phyloP scores from a whole-genome alignment of 306 rosid genomes.

The Lathyrus oleraceus region DNA sequence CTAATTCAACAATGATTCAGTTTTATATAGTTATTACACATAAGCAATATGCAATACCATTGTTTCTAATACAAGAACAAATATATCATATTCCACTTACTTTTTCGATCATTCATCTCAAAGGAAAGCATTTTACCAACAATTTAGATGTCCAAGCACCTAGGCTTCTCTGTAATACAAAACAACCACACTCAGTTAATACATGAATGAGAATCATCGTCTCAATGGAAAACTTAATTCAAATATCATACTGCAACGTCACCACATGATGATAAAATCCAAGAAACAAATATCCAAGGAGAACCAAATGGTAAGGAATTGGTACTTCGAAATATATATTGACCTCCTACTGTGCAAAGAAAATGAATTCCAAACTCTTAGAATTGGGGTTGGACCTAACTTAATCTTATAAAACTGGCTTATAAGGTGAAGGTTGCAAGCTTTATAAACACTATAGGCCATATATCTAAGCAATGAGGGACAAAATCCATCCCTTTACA shows the following conservation, averaged over 20 bases:
- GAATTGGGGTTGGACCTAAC: too few species aligned
- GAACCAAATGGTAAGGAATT: neutral
- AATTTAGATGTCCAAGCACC: constrained; percentile 33
- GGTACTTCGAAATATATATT: neutral
- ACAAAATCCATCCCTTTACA: too few species aligned
- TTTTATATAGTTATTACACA: neutral
- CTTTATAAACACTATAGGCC: too few species aligned
- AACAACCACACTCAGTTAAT: constrained; percentile 22
- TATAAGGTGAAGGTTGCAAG: too few species aligned
- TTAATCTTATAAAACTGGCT: too few species aligned
- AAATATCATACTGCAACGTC: neutral
- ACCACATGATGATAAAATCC: constrained; percentile 1
- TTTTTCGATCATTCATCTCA: constrained; percentile 95
- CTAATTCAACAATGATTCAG: neutral
- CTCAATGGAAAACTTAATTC: neutral
- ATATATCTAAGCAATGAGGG: too few species aligned
- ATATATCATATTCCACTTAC: constrained; percentile 48
- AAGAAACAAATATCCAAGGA: neutral
- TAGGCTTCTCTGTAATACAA: constrained; percentile 47
- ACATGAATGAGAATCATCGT: constrained; percentile 23
- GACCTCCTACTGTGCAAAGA: neutral
- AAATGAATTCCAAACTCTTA: neutral
- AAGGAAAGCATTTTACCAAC: constrained; percentile 72
- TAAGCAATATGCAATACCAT: neutral
- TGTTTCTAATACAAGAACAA: neutral